phyloP scores from a whole-genome alignment of 257 asterid species.

The Jacaranda copaia region DNA sequence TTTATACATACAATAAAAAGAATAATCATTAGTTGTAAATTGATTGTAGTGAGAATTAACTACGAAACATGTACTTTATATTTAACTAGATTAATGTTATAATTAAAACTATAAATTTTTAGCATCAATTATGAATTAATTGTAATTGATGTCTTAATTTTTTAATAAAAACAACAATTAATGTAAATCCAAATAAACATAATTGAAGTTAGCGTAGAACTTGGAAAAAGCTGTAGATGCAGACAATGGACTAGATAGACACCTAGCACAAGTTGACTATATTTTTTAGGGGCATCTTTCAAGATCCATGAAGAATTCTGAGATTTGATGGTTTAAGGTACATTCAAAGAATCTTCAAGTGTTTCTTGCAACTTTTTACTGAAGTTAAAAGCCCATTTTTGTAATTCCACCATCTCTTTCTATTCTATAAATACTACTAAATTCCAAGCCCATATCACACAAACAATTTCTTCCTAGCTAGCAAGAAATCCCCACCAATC shows the following conservation, averaged over 20 bases:
- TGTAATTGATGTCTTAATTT: too few relatives aligned
- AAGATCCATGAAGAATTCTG: not conserved
- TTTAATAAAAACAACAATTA: too few relatives aligned
- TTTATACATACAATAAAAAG: too few relatives aligned
- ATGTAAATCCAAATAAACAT: not conserved
- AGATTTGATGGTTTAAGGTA: constrained; percentile 4
- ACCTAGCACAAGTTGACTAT: constrained; percentile 35
- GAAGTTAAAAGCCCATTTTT: not conserved
- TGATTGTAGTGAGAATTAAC: too few relatives aligned
- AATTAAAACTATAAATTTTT: too few relatives aligned
- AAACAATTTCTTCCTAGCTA: not conserved
- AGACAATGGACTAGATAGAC: not conserved
- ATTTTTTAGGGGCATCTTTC: not conserved
- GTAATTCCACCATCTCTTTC: constrained; percentile 19
- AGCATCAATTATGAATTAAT: too few relatives aligned
- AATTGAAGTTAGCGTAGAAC: not conserved
- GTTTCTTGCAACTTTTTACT: not conserved
- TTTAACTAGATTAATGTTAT: too few relatives aligned
- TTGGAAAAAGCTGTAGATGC: not conserved
- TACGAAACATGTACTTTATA: too few relatives aligned
- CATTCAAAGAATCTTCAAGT: constrained; percentile 16
- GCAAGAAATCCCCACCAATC: not conserved
- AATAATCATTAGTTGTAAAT: too few relatives aligned
- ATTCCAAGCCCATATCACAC: constrained; percentile 6
- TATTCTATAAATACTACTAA: constrained; percentile 41